A percentile compares a stretch with the other conserved stretches of the same genome.
phyloP scores from a whole-genome alignment of 306 rosid genomes.

The Quillaja saponaria region DNA sequence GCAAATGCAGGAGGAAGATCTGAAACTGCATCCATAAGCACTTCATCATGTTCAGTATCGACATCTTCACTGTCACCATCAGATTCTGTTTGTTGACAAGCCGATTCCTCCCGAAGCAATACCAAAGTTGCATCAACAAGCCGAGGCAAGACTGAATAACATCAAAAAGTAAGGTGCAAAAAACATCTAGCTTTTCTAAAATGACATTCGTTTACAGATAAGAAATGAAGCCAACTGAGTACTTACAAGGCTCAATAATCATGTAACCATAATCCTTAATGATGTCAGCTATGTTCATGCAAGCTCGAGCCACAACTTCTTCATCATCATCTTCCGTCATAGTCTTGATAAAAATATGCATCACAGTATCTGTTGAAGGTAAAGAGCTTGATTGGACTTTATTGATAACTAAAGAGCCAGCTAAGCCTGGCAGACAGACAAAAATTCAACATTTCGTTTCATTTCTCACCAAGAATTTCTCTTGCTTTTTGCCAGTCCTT shows the following conservation, averaged over 20 bases:
- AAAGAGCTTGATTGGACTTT: conserved; percentile 14
- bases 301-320: conserved; percentile 96
- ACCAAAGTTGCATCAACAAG: conserved; percentile 76
- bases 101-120: conserved; percentile 81
- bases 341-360: conserved; percentile 77
- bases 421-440: conserved; percentile 2
- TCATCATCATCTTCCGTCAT: conserved; percentile 95
- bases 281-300: conserved; percentile 82
- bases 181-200: conserved; percentile 31
- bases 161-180: not conserved
- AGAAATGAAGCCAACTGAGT: conserved; percentile 22
- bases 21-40: conserved; percentile 96
- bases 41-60: conserved; percentile 79
- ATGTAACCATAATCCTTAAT: conserved; percentile 79
- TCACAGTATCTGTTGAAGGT: conserved; percentile 65
- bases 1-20: conserved; percentile 98
- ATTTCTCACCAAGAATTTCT: conserved; percentile 70
- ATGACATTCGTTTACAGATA: conserved; percentile 24
- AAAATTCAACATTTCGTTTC: conserved; percentile 14
- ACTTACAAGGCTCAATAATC: conserved; percentile 85
- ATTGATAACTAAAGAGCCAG: conserved; percentile 6
- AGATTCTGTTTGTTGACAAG: conserved; percentile 79
- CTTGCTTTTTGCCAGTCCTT: conserved; percentile 69
- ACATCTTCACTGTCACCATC: conserved; percentile 86
- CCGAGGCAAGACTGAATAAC: conserved; percentile 55